Evolutionary conservation across 2,329 filamentous ascomycete genomes (phyloP).

Genomic region (Fusarium robinianum): DNA sequence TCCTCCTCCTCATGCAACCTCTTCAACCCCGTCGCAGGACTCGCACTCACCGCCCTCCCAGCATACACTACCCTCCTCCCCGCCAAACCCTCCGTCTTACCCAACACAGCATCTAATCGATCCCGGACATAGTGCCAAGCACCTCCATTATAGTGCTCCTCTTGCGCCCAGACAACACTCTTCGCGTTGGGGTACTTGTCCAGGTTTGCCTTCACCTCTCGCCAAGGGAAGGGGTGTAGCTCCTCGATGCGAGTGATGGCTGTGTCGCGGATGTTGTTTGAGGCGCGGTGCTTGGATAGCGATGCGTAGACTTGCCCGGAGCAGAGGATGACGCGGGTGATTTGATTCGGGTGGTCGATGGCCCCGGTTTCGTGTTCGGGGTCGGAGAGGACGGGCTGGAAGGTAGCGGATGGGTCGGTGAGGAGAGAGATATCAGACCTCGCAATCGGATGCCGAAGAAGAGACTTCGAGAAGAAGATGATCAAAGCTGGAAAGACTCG

Average conservation of each 20-base stretch:
- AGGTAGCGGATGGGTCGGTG: slow-evolving; percentile 78
- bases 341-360: slow-evolving; percentile 78
- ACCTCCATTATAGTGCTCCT: slow-evolving; percentile 35
- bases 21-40: slow-evolving; percentile 22
- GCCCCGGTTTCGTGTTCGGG: slow-evolving; percentile 74
- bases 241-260: slow-evolving; percentile 34
- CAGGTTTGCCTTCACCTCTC: slow-evolving; percentile 24
- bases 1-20: slow-evolving; percentile 20
- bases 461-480: slow-evolving; percentile 96
- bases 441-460: slow-evolving; percentile 89
- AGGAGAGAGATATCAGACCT: slow-evolving; percentile 89
- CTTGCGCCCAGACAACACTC: slow-evolving; percentile 33
- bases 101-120: slow-evolving; percentile 26
- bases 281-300: slow-evolving; percentile 22
- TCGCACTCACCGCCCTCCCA: slow-evolving; percentile 20
- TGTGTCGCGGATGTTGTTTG: slow-evolving; percentile 11
- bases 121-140: slow-evolving; percentile 34
- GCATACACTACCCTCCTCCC: slow-evolving; percentile 13
- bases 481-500: slow-evolving; percentile 69
- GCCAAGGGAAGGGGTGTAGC: slow-evolving; percentile 36
- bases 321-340: slow-evolving; percentile 91
- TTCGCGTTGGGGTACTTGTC: slow-evolving; percentile 27
- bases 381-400: slow-evolving; percentile 93
- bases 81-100: not conserved
- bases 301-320: slow-evolving; percentile 90